These are phyloP conservation scores for Arthroderma sp. DNA, from an alignment of 2,329 filamentous ascomycete species.

Conservation along the genomic window DNA sequence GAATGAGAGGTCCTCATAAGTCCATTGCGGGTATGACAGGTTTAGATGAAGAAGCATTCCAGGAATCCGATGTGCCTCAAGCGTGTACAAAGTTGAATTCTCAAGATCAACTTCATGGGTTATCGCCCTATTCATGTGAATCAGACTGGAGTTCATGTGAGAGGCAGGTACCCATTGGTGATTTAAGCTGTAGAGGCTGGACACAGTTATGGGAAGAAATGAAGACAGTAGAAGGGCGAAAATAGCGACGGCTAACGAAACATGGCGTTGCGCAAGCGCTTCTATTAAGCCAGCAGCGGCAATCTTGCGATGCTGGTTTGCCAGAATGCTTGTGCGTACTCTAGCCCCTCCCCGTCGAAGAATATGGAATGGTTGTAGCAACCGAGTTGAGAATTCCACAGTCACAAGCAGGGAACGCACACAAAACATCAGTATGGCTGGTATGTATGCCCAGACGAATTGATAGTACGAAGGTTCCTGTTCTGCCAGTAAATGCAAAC, in stretches of 20 bases:
- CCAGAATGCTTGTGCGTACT: background rate
- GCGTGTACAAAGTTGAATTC: no score
- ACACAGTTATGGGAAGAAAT: background rate
- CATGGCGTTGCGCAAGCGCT: background rate
- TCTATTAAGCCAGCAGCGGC: background rate
- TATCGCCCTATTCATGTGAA: background rate
- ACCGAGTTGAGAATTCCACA: background rate
- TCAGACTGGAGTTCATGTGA: background rate
- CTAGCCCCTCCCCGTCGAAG: background rate
- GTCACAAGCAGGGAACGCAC: background rate
- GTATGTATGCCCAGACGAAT: slow-evolving; percentile 2
- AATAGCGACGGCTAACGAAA: background rate
- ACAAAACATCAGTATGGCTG: background rate
- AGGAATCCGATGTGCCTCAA: background rate
- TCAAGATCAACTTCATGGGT: background rate
- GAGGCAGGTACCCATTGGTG: background rate
- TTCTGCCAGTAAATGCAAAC: background rate
- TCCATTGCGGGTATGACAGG: slow-evolving; percentile 1
- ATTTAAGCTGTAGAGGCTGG: background rate
- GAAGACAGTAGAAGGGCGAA: background rate
- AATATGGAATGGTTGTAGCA: slow-evolving; percentile 1
- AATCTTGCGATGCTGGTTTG: background rate
- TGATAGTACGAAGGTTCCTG: background rate
- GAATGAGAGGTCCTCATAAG: slow-evolving; percentile 2
- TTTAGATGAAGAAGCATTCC: background rate